phyloP scores from a whole-genome alignment of 805 yeast species.

The Cyberlindnera mississippiensis region DNA sequence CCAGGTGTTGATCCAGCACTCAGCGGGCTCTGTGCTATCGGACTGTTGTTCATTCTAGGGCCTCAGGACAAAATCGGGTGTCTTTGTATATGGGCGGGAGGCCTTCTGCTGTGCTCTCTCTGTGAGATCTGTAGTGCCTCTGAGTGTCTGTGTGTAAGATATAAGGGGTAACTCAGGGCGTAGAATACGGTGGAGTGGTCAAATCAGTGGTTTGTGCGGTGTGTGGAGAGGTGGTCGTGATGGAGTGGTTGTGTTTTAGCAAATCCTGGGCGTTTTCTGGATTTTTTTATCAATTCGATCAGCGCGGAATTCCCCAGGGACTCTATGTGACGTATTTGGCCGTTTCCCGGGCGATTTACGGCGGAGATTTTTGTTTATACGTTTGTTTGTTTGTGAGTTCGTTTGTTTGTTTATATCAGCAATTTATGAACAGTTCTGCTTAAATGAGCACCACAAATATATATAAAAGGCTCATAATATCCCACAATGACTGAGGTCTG shows the following conservation, averaged over 20 bases:
- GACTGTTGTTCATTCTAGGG: slow-evolving; percentile 4
- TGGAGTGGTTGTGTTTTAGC: neutral
- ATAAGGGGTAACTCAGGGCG: neutral
- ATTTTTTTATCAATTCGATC: slow-evolving; percentile 18
- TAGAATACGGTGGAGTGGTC: neutral
- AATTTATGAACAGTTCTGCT: too few relatives aligned
- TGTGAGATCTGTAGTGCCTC: neutral
- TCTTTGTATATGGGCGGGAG: slow-evolving; percentile 6
- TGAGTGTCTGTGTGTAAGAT: too few relatives aligned
- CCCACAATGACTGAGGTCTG: too few relatives aligned
- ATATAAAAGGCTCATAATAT: too few relatives aligned
- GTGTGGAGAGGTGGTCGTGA: neutral
- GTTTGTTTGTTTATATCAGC: too few relatives aligned
- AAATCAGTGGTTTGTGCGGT: neutral
- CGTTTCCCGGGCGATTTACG: too few relatives aligned
- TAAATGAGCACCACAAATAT: too few relatives aligned
- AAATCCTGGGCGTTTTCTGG: neutral
- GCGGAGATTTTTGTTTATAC: too few relatives aligned
- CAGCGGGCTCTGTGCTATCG: slow-evolving; percentile 12
- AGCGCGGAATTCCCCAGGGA: too few relatives aligned
- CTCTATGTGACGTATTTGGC: too few relatives aligned
- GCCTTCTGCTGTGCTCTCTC: neutral
- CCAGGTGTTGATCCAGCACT: slow-evolving; percentile 18
- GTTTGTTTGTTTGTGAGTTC: too few relatives aligned
- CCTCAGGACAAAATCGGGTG: slow-evolving; percentile 15